phyloP scores from a whole-genome alignment of 495 filamentous ascomycete species.

The Xylaria sp. region DNA sequence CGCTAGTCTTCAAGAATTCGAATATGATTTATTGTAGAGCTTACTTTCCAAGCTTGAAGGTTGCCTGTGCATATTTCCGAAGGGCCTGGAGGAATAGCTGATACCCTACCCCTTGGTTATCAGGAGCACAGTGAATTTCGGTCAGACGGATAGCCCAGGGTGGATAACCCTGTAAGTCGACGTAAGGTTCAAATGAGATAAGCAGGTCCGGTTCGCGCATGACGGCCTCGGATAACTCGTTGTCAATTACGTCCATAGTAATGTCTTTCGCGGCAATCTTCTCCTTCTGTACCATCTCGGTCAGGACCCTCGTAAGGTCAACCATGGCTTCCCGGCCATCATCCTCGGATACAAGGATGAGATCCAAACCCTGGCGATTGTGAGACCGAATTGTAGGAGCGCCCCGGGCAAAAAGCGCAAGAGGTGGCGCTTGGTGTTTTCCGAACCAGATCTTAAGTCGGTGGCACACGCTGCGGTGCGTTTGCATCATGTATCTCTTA shows the following conservation, averaged over 20 bases:
- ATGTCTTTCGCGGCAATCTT: constrained; percentile 83
- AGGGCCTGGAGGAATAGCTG: constrained; percentile 88
- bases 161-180: constrained; percentile 89
- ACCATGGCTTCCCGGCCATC: constrained; percentile 93
- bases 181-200: constrained; percentile 79
- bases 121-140: constrained; percentile 83
- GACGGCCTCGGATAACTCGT: constrained; percentile 73
- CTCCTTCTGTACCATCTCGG: constrained; percentile 90
- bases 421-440: constrained; percentile 63
- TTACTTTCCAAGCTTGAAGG: constrained; percentile 88
- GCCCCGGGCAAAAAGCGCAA: constrained; percentile 80
- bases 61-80: constrained; percentile 82
- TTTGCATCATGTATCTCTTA: constrained; percentile 80
- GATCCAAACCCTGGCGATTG: constrained; percentile 45
- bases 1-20: neutral
- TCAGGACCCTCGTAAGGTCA: constrained; percentile 91
- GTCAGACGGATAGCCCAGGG: constrained; percentile 95
- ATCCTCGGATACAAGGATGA: constrained; percentile 85
- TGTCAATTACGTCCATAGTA: constrained; percentile 84
- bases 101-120: constrained; percentile 84
- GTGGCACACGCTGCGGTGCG: constrained; percentile 72
- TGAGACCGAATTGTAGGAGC: constrained; percentile 60
- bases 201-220: constrained; percentile 89
- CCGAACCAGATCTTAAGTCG: constrained; percentile 89
- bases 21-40: neutral